A percentile compares a stretch with the other conserved stretches of the same genome.
These are phyloP conservation scores for Phalaenopsis hybrid DNA, from an alignment of 116 monocot genomes.

Conservation along the genomic window DNA sequence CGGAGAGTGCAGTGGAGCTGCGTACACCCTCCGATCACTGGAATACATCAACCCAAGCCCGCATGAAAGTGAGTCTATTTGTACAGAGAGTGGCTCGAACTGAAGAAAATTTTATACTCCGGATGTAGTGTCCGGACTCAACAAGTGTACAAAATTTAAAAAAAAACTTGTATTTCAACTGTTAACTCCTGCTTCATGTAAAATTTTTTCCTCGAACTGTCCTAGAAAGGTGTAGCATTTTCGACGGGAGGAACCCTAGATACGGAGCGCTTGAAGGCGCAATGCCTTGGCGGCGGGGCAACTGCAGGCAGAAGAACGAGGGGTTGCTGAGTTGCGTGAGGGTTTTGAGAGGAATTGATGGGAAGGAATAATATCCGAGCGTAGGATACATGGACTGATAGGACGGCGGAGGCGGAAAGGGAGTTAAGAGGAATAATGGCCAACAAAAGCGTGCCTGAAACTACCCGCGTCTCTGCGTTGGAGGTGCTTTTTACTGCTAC, in stretches of 20 bases:
- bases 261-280: slow-evolving; percentile 33
- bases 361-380: slow-evolving; percentile 53
- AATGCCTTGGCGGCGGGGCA: slow-evolving; percentile 70
- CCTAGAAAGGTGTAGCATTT: slow-evolving; percentile 55
- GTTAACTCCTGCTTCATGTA: too few relatives aligned
- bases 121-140: too few relatives aligned
- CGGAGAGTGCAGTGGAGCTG: too few relatives aligned
- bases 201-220: slow-evolving; percentile 35
- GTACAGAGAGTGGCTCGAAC: too few relatives aligned
- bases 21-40: too few relatives aligned
- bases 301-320: slow-evolving; percentile 65
- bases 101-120: too few relatives aligned
- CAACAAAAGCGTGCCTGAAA: slow-evolving; percentile 48
- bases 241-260: slow-evolving; percentile 16
- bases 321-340: slow-evolving; percentile 57
- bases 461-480: slow-evolving; percentile 50
- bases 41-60: too few relatives aligned
- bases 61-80: too few relatives aligned
- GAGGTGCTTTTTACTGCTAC: slow-evolving; percentile 47
- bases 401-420: slow-evolving; percentile 56
- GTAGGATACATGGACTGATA: slow-evolving; percentile 52
- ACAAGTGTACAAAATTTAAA: too few relatives aligned
- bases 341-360: slow-evolving; percentile 31
- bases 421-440: slow-evolving; percentile 57
- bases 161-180: too few relatives aligned